A percentile compares a stretch with the other conserved stretches of the same genome.
Evolutionary conservation across 768 basidiomycete species (phyloP).

Genomic region (Tricholoma bakamatsutake): DNA sequence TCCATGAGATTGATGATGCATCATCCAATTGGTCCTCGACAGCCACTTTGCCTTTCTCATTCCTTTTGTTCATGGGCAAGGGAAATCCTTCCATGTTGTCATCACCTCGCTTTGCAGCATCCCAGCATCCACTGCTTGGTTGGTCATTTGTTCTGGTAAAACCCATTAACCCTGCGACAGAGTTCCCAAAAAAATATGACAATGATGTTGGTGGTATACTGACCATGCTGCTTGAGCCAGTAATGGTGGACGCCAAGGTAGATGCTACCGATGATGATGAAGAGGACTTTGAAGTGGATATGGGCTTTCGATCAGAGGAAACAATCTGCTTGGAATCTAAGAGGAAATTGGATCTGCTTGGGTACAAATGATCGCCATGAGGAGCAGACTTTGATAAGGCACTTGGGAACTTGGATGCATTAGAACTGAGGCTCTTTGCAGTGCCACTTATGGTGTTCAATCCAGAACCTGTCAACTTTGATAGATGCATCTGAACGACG

Average conservation of each 20-base stretch:
- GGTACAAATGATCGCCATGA: neutral
- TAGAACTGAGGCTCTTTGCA: constrained; percentile 31
- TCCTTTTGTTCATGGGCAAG: constrained; percentile 17
- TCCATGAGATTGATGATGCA: constrained; percentile 34
- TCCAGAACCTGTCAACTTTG: constrained; percentile 23
- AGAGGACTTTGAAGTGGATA: constrained; percentile 38
- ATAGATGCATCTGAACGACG: constrained; percentile 35
- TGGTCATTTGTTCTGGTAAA: constrained; percentile 24
- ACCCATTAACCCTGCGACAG: constrained; percentile 33
- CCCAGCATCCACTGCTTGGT: neutral
- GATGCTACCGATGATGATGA: constrained; percentile 50
- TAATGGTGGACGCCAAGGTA: constrained; percentile 29
- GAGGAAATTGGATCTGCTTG: constrained; percentile 5
- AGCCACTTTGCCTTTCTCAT: constrained; percentile 27
- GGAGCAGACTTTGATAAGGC: constrained; percentile 28
- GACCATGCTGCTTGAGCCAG: constrained; percentile 36
- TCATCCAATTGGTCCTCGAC: constrained; percentile 26
- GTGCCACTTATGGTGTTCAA: constrained; percentile 22
- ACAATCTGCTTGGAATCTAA: constrained; percentile 11
- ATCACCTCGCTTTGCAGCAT: constrained; percentile 8
- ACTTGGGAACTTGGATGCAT: constrained; percentile 35
- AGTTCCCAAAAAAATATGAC: constrained; percentile 42
- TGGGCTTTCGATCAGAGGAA: constrained; percentile 13
- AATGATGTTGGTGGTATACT: constrained; percentile 57
- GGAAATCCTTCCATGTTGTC: constrained; percentile 24